These are phyloP conservation scores for Daldinia decipiens DNA, from an alignment of 495 filamentous ascomycete species.

Conservation along the genomic window DNA sequence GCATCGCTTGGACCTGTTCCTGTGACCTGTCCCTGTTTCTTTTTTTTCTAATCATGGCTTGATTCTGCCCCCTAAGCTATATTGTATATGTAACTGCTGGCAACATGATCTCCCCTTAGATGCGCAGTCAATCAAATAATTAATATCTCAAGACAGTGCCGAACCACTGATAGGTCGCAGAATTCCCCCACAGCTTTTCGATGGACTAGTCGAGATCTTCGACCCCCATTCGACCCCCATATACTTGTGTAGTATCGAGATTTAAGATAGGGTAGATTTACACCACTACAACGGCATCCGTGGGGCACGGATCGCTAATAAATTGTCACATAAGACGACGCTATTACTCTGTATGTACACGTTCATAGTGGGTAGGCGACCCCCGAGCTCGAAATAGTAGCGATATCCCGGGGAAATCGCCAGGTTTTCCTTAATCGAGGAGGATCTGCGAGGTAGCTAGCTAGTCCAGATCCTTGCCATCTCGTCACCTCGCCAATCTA, in stretches of 20 bases:
- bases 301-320: constrained; percentile 21
- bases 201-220: constrained; percentile 43
- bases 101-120: constrained; percentile 19
- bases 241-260: constrained; percentile 33
- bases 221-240: constrained; percentile 38
- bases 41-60: constrained; percentile 12
- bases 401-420: constrained; percentile 22
- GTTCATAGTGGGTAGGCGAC: constrained; percentile 29
- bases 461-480: constrained; percentile 29
- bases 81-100: constrained; percentile 19
- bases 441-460: constrained; percentile 26
- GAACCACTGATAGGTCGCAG: constrained; percentile 39
- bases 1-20: constrained; percentile 10
- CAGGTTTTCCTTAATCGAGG: constrained; percentile 19
- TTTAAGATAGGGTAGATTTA: constrained; percentile 40
- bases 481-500: constrained; percentile 42
- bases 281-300: constrained; percentile 25
- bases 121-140: constrained; percentile 31
- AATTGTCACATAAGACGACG: constrained; percentile 16
- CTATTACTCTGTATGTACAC: no score
- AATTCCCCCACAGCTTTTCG: constrained; percentile 42
- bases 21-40: constrained; percentile 6
- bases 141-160: constrained; percentile 34
- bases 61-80: constrained; percentile 15
- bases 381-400: constrained; percentile 39